Conservation (phyloP, 2,329 filamentous ascomycete genomes). For the Aaosphaeria arxii region DNA sequence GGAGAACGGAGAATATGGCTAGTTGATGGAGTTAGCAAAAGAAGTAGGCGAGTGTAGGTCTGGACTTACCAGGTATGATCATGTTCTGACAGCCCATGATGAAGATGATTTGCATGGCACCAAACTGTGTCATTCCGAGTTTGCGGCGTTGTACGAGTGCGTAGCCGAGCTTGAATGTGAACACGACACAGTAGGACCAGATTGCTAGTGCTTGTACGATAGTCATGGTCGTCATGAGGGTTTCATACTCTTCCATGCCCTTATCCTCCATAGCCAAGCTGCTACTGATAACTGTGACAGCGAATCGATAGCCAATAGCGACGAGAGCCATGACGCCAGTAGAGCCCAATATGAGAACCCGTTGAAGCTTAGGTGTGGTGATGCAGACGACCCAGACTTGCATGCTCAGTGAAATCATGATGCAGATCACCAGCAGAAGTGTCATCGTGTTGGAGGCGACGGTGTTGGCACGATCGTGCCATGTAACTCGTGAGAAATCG, state of each 20-base stretch:
- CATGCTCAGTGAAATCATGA: constrained; percentile 59
- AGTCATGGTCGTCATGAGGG: constrained; percentile 38
- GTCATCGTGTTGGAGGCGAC: constrained; percentile 50
- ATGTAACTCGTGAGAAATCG: constrained; percentile 53
- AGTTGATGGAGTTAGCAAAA: background rate
- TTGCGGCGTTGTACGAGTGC: constrained; percentile 55
- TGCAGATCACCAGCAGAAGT: constrained; percentile 52
- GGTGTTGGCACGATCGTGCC: constrained; percentile 44
- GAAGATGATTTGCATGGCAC: constrained; percentile 65
- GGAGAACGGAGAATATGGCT: constrained; percentile 61
- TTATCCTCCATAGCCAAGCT: constrained; percentile 35
- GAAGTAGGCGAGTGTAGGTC: no score
- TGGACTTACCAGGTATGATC: constrained; percentile 55
- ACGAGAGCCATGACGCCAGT: constrained; percentile 51
- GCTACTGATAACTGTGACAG: constrained; percentile 49
- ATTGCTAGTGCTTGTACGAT: constrained; percentile 56
- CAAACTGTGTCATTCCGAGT: constrained; percentile 59
- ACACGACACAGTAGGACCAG: constrained; percentile 61
- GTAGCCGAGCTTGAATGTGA: constrained; percentile 59
- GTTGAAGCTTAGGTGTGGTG: constrained; percentile 44
- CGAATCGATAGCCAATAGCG: constrained; percentile 54
- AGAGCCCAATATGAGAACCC: constrained; percentile 44
- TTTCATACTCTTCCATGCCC: constrained; percentile 18
- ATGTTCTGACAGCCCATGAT: constrained; percentile 67
- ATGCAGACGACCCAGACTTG: constrained; percentile 63